phyloP scores from a whole-genome alignment of 148 eudicot genomes.

The Dysphania ambrosioides region DNA sequence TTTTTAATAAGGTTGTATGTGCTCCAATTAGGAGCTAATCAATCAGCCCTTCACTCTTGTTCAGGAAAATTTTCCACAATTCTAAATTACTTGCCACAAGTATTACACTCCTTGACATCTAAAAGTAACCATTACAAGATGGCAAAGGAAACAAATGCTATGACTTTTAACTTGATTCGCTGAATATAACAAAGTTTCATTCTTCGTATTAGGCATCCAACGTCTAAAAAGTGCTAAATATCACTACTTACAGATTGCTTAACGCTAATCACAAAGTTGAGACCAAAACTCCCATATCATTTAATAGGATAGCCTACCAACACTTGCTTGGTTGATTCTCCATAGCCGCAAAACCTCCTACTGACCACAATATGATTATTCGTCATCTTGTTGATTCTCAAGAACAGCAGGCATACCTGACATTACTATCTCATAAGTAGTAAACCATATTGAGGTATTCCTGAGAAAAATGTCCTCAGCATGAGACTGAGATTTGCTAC shows the following conservation, averaged over 20 bases:
- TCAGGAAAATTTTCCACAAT: no score
- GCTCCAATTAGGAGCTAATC: no score
- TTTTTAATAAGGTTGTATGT: no score
- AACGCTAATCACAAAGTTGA: neutral
- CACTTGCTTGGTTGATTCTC: neutral
- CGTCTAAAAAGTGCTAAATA: neutral
- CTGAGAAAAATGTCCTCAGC: neutral
- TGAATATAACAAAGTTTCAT: neutral
- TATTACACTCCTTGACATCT: no score
- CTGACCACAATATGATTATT: neutral
- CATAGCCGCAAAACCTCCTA: neutral
- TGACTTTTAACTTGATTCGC: neutral
- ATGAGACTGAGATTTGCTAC: neutral
- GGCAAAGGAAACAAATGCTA: no score
- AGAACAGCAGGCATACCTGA: neutral
- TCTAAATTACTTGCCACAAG: neutral
- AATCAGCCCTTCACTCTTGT: no score
- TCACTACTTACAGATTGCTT: no score
- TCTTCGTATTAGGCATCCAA: neutral
- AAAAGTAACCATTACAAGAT: no score
- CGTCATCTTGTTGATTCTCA: neutral
- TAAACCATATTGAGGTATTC: neutral
- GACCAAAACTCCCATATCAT: neutral
- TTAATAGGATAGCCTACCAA: no score
- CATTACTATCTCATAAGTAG: neutral